phyloP scores from a whole-genome alignment of 2,329 filamentous ascomycete genomes.

The Ilyonectria robusta region DNA sequence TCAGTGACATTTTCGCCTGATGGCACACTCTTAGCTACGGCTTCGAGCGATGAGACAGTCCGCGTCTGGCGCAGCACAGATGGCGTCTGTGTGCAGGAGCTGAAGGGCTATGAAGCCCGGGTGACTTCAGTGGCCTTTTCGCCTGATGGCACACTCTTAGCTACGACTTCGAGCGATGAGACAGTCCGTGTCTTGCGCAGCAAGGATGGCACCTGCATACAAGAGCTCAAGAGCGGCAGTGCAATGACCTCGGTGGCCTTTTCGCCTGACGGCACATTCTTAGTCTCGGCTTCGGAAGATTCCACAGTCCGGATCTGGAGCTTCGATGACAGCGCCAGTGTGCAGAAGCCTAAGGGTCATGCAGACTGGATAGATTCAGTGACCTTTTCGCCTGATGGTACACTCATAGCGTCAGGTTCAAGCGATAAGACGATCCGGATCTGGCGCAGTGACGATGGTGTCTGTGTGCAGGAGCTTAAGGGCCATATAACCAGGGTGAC shows the following conservation, averaged over 20 bases:
- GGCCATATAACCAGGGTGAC: conserved; percentile 8
- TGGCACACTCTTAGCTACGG: not conserved
- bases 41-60: not conserved
- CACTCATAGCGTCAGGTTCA: not conserved
- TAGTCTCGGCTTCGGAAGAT: too few relatives aligned
- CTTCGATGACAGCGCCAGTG: not conserved
- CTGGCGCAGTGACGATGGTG: not conserved
- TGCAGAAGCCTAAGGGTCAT: not conserved
- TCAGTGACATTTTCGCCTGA: conserved; percentile 9
- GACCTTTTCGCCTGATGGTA: not conserved
- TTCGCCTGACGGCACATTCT: not conserved
- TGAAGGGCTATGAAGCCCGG: too few relatives aligned
- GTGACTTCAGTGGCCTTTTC: too few relatives aligned
- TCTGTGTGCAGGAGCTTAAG: not conserved
- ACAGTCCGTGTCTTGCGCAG: not conserved
- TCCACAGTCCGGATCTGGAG: too few relatives aligned
- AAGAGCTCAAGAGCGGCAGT: not conserved
- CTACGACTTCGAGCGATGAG: not conserved
- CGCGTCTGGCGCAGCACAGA: not conserved
- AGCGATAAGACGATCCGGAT: not conserved
- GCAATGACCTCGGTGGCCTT: not conserved
- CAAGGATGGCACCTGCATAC: conserved; percentile 3
- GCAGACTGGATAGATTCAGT: not conserved
- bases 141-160: not conserved
- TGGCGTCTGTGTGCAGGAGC: too few relatives aligned